Evolutionary conservation across 2,329 filamentous ascomycete species (phyloP).

Genomic region (Fusarium tuaranense): DNA sequence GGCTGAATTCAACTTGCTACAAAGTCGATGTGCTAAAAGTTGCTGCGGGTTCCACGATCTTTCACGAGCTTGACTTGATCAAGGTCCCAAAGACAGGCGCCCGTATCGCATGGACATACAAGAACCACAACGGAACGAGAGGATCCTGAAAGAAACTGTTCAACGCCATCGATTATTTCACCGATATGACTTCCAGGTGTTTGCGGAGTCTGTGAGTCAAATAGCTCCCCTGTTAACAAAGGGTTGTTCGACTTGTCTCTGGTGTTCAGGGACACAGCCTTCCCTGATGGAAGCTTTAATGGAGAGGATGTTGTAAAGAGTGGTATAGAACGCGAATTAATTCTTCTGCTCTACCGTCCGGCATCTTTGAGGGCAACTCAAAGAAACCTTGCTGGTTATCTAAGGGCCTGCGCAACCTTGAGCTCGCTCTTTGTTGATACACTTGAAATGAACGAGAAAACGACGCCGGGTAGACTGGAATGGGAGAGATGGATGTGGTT

Average conservation of each 20-base stretch:
- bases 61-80: not conserved
- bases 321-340: not conserved
- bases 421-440: not conserved
- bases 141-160: not conserved
- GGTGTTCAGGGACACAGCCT: not conserved
- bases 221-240: not conserved
- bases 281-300: not conserved
- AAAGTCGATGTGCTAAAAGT: not conserved
- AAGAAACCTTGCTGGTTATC: not conserved
- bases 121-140: too few species aligned
- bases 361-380: not conserved
- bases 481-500: not conserved
- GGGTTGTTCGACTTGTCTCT: not conserved
- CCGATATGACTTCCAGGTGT: not conserved
- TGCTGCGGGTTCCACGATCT: not conserved
- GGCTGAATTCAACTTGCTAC: not conserved
- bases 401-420: not conserved
- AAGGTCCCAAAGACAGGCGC: not conserved
- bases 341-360: not conserved
- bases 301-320: not conserved
- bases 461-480: not conserved
- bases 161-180: not conserved
- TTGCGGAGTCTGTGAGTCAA: too few species aligned
- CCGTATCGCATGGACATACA: not conserved
- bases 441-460: not conserved